Conservation (phyloP, 2,329 filamentous ascomycete genomes). For the Microdochium paspali region DNA sequence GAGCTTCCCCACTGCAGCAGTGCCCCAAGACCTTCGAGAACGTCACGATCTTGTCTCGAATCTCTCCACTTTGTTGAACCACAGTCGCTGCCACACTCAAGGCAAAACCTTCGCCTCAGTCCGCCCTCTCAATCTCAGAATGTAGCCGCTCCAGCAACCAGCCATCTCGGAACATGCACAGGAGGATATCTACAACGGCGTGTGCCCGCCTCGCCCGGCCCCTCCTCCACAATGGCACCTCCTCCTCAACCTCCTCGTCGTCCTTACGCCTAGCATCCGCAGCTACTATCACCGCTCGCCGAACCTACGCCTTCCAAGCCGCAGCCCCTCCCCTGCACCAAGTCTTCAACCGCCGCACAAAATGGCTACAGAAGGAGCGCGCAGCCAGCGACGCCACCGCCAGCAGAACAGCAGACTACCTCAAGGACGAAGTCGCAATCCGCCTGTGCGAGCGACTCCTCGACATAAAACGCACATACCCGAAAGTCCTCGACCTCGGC, state of each 20-base stretch:
- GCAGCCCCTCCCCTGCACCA: slow-evolving; percentile 71
- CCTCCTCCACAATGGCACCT: not conserved
- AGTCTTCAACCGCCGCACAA: slow-evolving; percentile 82
- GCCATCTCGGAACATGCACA: not conserved
- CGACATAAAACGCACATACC: slow-evolving; percentile 85
- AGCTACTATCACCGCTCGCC: slow-evolving; percentile 15
- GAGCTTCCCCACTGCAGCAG: no score
- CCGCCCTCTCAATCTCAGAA: not conserved
- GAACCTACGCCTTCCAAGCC: slow-evolving; percentile 69
- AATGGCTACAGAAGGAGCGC: slow-evolving; percentile 87
- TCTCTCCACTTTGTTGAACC: no score
- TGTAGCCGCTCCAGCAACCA: not conserved
- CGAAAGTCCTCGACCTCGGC: slow-evolving; percentile 80
- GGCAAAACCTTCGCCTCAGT: not conserved
- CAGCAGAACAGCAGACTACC: slow-evolving; percentile 78
- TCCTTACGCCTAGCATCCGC: slow-evolving; percentile 3
- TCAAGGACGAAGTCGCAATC: slow-evolving; percentile 84
- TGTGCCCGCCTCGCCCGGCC: not conserved
- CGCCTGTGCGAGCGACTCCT: slow-evolving; percentile 79
- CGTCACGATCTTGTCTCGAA: not conserved
- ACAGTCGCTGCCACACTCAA: not conserved
- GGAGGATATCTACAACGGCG: not conserved
- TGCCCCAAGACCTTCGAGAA: not conserved
- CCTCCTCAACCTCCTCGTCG: slow-evolving; percentile 1
- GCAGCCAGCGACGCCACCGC: slow-evolving; percentile 60